Percentiles rank a stretch among this genome's conserved stretches.
phyloP scores from a whole-genome alignment of 768 basidiomycete species.

The Lactifluus volemus region DNA sequence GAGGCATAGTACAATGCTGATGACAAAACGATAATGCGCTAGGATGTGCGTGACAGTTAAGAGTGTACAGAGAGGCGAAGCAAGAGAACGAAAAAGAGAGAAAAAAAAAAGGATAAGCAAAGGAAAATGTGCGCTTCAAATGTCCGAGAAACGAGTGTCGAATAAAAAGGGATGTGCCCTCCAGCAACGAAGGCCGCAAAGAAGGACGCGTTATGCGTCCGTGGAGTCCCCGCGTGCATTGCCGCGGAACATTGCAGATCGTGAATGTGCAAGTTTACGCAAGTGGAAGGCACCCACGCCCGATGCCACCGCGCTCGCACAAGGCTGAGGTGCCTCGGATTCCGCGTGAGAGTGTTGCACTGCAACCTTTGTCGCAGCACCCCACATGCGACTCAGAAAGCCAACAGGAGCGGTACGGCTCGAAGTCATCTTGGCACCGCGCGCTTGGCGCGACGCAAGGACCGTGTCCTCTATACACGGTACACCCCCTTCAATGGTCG shows the following conservation, averaged over 20 bases:
- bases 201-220: not conserved
- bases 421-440: constrained; percentile 20
- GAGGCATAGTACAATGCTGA: constrained; percentile 11
- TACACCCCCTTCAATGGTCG: constrained; percentile 13
- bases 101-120: constrained; percentile 6
- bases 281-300: constrained; percentile 26
- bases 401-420: constrained; percentile 29
- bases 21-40: constrained; percentile 15
- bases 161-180: constrained; percentile 7
- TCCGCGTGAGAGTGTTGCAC: constrained; percentile 13
- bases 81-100: not conserved
- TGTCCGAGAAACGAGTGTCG: constrained; percentile 14
- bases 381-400: constrained; percentile 72
- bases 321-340: constrained; percentile 6
- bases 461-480: not conserved
- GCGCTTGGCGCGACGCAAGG: constrained; percentile 6
- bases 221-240: not conserved
- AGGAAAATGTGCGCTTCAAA: constrained; percentile 1
- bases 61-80: not conserved
- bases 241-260: constrained; percentile 35
- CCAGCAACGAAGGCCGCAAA: constrained; percentile 7
- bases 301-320: constrained; percentile 25
- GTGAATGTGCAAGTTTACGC: constrained; percentile 37
- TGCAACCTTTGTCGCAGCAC: constrained; percentile 41
- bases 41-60: constrained; percentile 15